Conservation (phyloP, 208 protist genomes). For the Polymyxa betae region DNA sequence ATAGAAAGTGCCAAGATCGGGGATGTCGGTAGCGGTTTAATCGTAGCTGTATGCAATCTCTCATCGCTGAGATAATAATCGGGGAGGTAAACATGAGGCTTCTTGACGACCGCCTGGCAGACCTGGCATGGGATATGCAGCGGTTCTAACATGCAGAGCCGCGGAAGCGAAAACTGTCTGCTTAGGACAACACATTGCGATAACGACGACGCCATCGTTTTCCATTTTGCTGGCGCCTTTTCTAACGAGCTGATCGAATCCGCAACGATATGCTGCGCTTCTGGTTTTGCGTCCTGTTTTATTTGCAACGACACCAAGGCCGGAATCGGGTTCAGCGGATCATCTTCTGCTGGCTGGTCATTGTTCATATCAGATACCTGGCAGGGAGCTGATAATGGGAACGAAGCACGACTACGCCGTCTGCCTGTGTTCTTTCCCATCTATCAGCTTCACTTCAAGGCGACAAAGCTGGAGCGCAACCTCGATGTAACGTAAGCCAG, state of each 20-base stretch:
- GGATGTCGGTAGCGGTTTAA: background rate
- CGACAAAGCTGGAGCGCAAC: no score
- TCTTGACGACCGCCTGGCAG: background rate
- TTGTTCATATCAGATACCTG: no score
- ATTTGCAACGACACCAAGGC: background rate
- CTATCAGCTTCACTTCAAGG: no score
- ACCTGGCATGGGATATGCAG: constrained; percentile 3
- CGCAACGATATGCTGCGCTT: background rate
- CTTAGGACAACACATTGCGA: background rate
- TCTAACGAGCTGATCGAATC: background rate
- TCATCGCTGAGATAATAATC: background rate
- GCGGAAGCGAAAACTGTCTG: background rate
- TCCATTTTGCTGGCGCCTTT: background rate
- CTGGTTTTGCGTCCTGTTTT: background rate
- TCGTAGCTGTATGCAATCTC: background rate
- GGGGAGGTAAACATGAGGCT: background rate
- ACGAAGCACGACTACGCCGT: no score
- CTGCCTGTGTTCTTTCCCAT: no score
- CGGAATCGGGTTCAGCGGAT: constrained; percentile 9
- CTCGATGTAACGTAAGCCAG: no score
- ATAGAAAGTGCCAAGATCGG: background rate
- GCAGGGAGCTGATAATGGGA: no score
- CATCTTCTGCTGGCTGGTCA: background rate
- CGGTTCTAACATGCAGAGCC: background rate
- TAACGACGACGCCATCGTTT: background rate